Percentiles rank a stretch among this genome's conserved stretches.
Evolutionary conservation across 1,139 yeast genomes (phyloP).

Genomic region (Lodderomyces parapsilosis): DNA sequence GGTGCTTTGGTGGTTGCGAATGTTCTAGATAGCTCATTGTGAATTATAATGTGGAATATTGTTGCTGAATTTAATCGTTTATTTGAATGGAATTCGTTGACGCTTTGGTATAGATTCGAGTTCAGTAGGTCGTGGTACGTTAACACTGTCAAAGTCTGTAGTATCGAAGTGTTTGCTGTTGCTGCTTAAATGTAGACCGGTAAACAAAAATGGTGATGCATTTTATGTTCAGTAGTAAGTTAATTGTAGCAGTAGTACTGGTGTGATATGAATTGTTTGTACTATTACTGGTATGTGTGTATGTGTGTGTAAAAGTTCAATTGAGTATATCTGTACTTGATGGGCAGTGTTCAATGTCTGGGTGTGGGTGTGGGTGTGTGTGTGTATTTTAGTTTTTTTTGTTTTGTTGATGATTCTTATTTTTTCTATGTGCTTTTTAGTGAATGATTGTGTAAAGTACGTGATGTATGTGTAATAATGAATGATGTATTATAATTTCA

Average conservation of each 20-base stretch:
- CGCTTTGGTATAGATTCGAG: too few relatives aligned
- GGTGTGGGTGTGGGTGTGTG: background rate
- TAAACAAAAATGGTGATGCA: background rate
- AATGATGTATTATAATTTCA: too few relatives aligned
- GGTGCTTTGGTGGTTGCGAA: background rate
- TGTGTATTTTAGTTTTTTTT: background rate
- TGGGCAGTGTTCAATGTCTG: too few relatives aligned
- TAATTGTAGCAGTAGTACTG: too few relatives aligned
- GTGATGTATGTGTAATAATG: too few relatives aligned
- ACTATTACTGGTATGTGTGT: background rate
- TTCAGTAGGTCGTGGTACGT: too few relatives aligned
- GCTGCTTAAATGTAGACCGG: too few relatives aligned
- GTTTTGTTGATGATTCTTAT: background rate
- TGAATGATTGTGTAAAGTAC: too few relatives aligned
- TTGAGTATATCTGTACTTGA: too few relatives aligned
- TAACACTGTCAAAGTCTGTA: too few relatives aligned
- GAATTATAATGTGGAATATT: background rate
- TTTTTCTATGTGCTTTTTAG: background rate
- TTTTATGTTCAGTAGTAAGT: background rate
- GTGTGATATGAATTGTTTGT: background rate
- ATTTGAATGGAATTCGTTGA: too few relatives aligned
- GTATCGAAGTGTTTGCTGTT: too few relatives aligned
- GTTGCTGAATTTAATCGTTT: background rate
- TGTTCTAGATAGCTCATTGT: slow-evolving; percentile 1
- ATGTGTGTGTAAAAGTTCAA: background rate